Base-by-base conservation (phyloP, 495 filamentous ascomycete species). In the Durotheca rogersii region DNA sequence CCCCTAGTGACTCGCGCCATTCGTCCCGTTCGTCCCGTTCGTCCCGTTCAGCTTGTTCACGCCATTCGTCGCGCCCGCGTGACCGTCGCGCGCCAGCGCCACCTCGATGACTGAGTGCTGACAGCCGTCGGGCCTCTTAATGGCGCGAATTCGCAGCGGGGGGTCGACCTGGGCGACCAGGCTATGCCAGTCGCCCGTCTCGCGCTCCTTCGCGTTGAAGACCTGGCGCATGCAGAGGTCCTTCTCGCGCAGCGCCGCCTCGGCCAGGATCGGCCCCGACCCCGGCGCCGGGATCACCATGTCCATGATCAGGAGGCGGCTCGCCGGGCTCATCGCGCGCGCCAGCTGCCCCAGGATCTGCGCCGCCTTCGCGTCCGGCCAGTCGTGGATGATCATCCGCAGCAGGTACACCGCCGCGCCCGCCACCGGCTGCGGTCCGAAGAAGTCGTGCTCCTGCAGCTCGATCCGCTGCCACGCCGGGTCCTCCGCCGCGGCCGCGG, bases 341-440 rank as follows among this genome's bases (percentile, higher is more conserved):
- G 70, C 39, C 1, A 76, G 42, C n/a, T 66, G 60, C 2, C 16
- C 10, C 25, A 81, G 51, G 44, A 81, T 78, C n/a, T 38, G 55
- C 7, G 61, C 40, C 1, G 65, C 68, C 9, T 74, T 60, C 4
- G 53, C 51, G 27, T 73, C 62, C 5, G 65, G 44, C 62, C 70
- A 74, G 41, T 81, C 74, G 47, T 81, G 77, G 3, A 81, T 37
- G 16, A 81, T 68, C 47, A 66, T 62, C 5, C 76, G 69, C n/a
- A 81, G 56, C 21, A 78, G 67, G 50, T 79, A 82, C 4, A 73
- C 65, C 17, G 73, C 70, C 1, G 74, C 79, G 10, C 48, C 58
- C 18, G 55, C 45, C 5, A 75, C 51, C 0, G 72, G 66, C 52
- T 81, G 75, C 3, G 60, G 56, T n/a, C 66, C 42, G 60, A 74